Evolutionary conservation across 83 land plant species (phyloP).

Genomic region (Picea abies): DNA sequence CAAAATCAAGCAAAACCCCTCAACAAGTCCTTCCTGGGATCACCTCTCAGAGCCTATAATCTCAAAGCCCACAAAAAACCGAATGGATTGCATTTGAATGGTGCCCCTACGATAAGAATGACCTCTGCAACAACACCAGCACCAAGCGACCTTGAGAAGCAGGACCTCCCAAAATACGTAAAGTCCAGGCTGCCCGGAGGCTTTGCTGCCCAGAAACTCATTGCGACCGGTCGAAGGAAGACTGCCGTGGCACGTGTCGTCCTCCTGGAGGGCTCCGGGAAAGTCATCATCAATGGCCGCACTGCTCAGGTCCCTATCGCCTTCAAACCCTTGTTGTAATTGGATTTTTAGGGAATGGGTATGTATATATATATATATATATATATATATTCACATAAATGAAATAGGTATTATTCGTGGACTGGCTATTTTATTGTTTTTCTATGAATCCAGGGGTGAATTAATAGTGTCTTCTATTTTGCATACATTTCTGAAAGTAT

Average conservation of each 20-base stretch:
- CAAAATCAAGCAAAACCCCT: neutral
- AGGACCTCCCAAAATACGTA: conserved; percentile 56
- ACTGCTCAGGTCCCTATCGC: conserved; percentile 66
- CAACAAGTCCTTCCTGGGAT: neutral
- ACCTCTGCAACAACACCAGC: conserved; percentile 27
- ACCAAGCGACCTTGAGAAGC: conserved; percentile 27
- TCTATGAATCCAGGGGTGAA: no score
- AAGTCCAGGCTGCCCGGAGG: conserved; percentile 89
- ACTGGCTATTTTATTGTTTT: no score
- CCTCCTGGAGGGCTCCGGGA: conserved; percentile 84
- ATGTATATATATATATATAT: no score
- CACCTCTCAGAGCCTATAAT: neutral
- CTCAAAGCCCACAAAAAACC: neutral
- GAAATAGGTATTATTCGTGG: no score
- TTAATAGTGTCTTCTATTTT: no score
- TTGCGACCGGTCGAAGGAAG: conserved; percentile 90
- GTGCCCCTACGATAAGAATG: neutral
- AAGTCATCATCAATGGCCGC: conserved; percentile 83
- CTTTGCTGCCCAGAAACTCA: conserved; percentile 79
- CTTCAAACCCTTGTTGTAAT: neutral
- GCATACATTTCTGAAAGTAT: no score
- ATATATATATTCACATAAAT: no score
- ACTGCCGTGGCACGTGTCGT: conserved; percentile 94
- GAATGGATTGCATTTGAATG: neutral
- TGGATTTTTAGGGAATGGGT: no score